A percentile compares a stretch with the other conserved stretches of the same genome.
phyloP scores from a whole-genome alignment of 1,284 basidiomycete species.

The Ceratobasidium sp. region DNA sequence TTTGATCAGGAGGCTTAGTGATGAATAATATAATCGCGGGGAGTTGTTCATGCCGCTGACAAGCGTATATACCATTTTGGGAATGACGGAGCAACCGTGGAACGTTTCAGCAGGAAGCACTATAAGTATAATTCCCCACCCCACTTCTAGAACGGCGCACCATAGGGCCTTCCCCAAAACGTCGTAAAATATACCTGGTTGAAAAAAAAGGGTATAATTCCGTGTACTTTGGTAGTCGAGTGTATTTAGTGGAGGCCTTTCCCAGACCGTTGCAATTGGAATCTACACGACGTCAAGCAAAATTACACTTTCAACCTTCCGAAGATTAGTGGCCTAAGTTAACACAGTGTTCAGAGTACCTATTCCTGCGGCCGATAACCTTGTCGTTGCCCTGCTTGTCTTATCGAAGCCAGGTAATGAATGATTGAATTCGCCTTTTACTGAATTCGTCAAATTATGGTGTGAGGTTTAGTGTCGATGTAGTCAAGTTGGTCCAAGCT shows the following conservation, averaged over 20 bases:
- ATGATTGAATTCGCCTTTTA: not conserved
- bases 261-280: not conserved
- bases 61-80: no score
- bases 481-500: slow-evolving; percentile 2
- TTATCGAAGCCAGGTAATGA: slow-evolving; percentile 1
- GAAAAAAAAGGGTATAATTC: no score
- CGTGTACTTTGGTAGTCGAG: no score
- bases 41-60: no score
- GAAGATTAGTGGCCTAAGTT: not conserved
- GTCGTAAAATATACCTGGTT: no score
- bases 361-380: not conserved
- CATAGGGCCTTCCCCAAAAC: no score
- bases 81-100: no score
- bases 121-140: no score
- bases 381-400: not conserved
- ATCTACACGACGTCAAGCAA: slow-evolving; percentile 6
- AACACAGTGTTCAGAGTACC: not conserved
- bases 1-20: slow-evolving; percentile 16
- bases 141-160: no score
- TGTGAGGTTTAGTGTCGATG: not conserved
- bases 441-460: not conserved
- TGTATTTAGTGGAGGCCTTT: not conserved
- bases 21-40: no score
- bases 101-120: no score
- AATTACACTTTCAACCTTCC: slow-evolving; percentile 10